A percentile compares a stretch with the other conserved stretches of the same genome.
These are phyloP conservation scores for Fraxinus pennsylvanica DNA, from an alignment of 257 asterid species.

Conservation along the genomic window DNA sequence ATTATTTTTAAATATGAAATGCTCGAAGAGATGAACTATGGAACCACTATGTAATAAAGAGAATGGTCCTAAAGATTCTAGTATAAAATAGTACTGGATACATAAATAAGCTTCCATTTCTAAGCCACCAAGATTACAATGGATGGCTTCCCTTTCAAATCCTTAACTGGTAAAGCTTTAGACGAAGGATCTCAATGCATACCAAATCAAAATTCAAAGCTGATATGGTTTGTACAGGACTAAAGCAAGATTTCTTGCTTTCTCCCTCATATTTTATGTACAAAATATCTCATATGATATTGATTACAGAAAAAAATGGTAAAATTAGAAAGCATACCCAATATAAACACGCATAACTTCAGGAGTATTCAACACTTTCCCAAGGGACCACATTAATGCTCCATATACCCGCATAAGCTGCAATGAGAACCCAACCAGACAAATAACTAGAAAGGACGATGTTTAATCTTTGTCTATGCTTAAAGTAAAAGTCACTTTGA, in stretches of 20 bases:
- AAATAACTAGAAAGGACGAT: neutral
- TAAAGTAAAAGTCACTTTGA: neutral
- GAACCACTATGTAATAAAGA: neutral
- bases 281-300: neutral
- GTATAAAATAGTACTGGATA: neutral
- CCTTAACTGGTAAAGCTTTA: neutral
- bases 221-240: neutral
- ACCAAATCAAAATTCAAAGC: neutral
- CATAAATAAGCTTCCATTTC: neutral
- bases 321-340: constrained; percentile 49
- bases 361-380: constrained; percentile 80
- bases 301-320: neutral
- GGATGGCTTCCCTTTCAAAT: neutral
- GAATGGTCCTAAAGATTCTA: neutral
- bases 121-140: neutral
- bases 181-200: neutral
- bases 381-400: constrained; percentile 88
- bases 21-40: neutral
- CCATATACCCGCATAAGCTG: constrained; percentile 90
- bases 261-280: neutral
- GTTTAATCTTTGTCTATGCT: neutral
- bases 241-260: neutral
- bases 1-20: neutral
- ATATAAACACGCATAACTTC: constrained; percentile 75
- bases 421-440: constrained; percentile 15